Percentiles rank a stretch among this genome's conserved stretches.
These are phyloP conservation scores for Lepraria neglecta DNA, from an alignment of 495 filamentous ascomycete genomes.

Conservation along the genomic window DNA sequence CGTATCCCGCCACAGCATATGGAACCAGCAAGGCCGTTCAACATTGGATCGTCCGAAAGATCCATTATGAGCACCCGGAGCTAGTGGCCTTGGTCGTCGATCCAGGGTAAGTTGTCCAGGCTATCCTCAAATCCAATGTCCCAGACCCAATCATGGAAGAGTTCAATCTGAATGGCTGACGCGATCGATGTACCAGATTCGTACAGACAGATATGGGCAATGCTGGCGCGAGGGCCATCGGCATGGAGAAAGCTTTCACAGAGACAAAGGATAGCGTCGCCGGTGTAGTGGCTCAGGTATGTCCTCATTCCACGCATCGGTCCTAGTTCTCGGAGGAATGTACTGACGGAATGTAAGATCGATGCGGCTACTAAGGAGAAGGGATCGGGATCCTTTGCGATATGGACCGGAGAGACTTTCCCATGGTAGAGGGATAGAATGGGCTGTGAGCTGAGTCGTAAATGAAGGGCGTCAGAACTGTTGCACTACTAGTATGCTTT, in stretches of 20 bases:
- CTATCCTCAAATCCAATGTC: neutral
- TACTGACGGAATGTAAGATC: constrained; percentile 7
- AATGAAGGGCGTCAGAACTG: neutral
- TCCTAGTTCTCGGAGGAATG: neutral
- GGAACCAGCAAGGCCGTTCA: constrained; percentile 36
- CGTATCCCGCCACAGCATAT: constrained; percentile 36
- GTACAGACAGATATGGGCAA: constrained; percentile 45
- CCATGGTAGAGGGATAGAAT: constrained; percentile 8
- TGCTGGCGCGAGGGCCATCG: constrained; percentile 33
- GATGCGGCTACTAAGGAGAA: constrained; percentile 11
- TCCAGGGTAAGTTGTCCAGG: constrained; percentile 23
- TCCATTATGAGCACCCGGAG: constrained; percentile 37
- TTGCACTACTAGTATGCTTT: neutral
- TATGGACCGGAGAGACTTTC: constrained; percentile 8
- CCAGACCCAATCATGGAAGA: constrained; percentile 1
- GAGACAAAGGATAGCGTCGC: constrained; percentile 34
- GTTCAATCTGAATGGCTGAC: neutral
- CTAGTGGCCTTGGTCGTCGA: constrained; percentile 27
- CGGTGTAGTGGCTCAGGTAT: constrained; percentile 32
- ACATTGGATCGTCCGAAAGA: constrained; percentile 36
- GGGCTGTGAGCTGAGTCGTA: neutral
- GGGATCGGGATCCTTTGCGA: constrained; percentile 2
- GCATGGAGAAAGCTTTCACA: constrained; percentile 33
- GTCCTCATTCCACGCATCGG: constrained; percentile 1
- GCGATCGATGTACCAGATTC: constrained; percentile 30